Base-by-base conservation (phyloP, 805 yeast genomes). In the Huiozyma sinensis region DNA sequence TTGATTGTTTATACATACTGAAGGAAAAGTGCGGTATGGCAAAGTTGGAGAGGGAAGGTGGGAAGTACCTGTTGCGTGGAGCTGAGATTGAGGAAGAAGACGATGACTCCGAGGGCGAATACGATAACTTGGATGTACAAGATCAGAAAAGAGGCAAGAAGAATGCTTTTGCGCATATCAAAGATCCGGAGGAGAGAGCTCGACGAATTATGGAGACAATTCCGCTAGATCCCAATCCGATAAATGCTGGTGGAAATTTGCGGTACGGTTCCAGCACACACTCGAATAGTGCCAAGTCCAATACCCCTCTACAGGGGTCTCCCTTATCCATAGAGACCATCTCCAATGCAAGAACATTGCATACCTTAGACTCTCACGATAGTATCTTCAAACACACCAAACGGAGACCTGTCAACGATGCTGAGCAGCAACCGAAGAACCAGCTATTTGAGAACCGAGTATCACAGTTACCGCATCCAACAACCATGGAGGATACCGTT, bases 21-120 rank as follows among this genome's bases (percentile, higher is more conserved):
- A 69, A 95, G 52, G 90, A 86, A 52, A 83, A 85, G 60, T 85
- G 87, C 47, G 96, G 96, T 10, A 83, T 88, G 83, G 77, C 83
- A 42, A 79, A 79, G 50, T 69, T 77, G 41, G 75, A 66, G 34
- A 52, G 64, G 63, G 73, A 45, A 51, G 39, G 39, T 2, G 28
- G 30, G 24, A 31, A 31, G n/a, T 11, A 31, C 11, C 9, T 31
- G n/a, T 44, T 41, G 44, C 46, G 24, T 36, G 47, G 38, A 42
- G 43, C 39, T 9, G 43, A 30, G 5, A 33, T 31, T 36, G 41
- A 42, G 28, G 57, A 51, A 17, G 55, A 54, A 6, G 56, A 53
- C 5, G 64, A 57, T 6, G 60, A 51, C 6, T 32, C n/a, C n/a
- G 44, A 32, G 9, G 46, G 34, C 11, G 31, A 28, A 6, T 17